Evolutionary conservation across 768 basidiomycete genomes (phyloP).

Genomic region (Cantharellus anzutake): DNA sequence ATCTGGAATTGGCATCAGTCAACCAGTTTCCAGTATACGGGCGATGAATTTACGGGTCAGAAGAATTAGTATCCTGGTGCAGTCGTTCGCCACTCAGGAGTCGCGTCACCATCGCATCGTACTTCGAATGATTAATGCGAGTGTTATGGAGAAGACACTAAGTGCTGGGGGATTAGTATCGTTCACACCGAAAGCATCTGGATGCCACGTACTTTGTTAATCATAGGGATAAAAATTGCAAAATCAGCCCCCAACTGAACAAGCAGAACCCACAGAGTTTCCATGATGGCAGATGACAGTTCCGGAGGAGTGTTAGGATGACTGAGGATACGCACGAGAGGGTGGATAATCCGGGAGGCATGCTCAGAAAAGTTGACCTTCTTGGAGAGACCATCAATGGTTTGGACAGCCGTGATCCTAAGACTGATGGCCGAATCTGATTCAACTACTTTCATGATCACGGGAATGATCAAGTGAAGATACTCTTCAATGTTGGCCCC

Average conservation of each 20-base stretch:
- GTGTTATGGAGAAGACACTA: slow-evolving; percentile 53
- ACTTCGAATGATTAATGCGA: slow-evolving; percentile 59
- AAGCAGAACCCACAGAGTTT: slow-evolving; percentile 80
- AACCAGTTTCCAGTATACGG: not conserved
- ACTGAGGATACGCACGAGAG: slow-evolving; percentile 72
- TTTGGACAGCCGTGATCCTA: slow-evolving; percentile 77
- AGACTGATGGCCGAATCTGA: slow-evolving; percentile 55
- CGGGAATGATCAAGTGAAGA: slow-evolving; percentile 86
- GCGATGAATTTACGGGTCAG: slow-evolving; percentile 24
- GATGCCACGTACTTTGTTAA: slow-evolving; percentile 56
- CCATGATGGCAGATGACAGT: slow-evolving; percentile 71
- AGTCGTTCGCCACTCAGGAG: slow-evolving; percentile 82
- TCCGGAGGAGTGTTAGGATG: slow-evolving; percentile 34
- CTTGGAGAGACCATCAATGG: slow-evolving; percentile 75
- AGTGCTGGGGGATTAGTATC: not conserved
- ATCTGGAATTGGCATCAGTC: not conserved
- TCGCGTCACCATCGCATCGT: slow-evolving; percentile 76
- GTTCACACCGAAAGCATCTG: not conserved
- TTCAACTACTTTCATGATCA: slow-evolving; percentile 84
- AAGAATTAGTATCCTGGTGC: slow-evolving; percentile 60
- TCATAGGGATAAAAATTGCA: slow-evolving; percentile 92
- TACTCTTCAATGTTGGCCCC: slow-evolving; percentile 96
- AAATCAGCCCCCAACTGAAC: slow-evolving; percentile 92
- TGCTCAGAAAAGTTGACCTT: slow-evolving; percentile 97
- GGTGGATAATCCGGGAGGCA: slow-evolving; percentile 91